Evolutionary conservation across 1,284 basidiomycete genomes (phyloP).

Genomic region (Leccinum pachyderme): DNA sequence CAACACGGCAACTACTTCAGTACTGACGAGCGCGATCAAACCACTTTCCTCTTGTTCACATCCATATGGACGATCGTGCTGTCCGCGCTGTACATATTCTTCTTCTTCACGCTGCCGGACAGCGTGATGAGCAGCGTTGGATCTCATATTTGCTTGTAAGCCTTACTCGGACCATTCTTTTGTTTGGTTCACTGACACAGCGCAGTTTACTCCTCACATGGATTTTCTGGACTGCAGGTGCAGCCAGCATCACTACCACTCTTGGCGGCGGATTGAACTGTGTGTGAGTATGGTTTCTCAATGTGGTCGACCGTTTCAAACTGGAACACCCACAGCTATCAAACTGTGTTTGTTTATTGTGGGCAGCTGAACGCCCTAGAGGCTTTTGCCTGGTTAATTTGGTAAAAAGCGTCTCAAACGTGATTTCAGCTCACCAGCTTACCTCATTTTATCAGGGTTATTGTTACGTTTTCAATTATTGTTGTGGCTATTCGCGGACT

Average conservation of each 20-base stretch:
- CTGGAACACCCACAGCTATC: slow-evolving; percentile 27
- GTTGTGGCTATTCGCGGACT: slow-evolving; percentile 54
- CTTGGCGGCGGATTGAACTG: slow-evolving; percentile 70
- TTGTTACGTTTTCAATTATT: slow-evolving; percentile 53
- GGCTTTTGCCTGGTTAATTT: slow-evolving; percentile 62
- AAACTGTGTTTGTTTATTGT: slow-evolving; percentile 57
- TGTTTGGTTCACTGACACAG: slow-evolving; percentile 1
- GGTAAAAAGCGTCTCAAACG: slow-evolving; percentile 36
- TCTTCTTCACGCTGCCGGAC: slow-evolving; percentile 51
- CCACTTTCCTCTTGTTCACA: slow-evolving; percentile 64
- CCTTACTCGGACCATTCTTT: slow-evolving; percentile 11
- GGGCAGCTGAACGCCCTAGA: slow-evolving; percentile 62
- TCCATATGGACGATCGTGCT: slow-evolving; percentile 68
- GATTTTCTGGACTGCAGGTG: slow-evolving; percentile 67
- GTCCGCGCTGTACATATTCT: slow-evolving; percentile 47
- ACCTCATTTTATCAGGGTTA: slow-evolving; percentile 40
- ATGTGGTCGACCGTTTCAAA: neutral
- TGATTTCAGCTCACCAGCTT: neutral
- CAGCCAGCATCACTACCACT: slow-evolving; percentile 62
- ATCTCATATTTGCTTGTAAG: slow-evolving; percentile 64
- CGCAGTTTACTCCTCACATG: slow-evolving; percentile 62
- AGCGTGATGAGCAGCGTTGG: slow-evolving; percentile 57
- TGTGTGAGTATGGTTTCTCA: slow-evolving; percentile 40
- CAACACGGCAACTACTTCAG: slow-evolving; percentile 51
- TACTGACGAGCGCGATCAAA: slow-evolving; percentile 53